These are phyloP conservation scores for Bathelium albidoporum DNA, from an alignment of 495 filamentous ascomycete genomes.

Conservation along the genomic window DNA sequence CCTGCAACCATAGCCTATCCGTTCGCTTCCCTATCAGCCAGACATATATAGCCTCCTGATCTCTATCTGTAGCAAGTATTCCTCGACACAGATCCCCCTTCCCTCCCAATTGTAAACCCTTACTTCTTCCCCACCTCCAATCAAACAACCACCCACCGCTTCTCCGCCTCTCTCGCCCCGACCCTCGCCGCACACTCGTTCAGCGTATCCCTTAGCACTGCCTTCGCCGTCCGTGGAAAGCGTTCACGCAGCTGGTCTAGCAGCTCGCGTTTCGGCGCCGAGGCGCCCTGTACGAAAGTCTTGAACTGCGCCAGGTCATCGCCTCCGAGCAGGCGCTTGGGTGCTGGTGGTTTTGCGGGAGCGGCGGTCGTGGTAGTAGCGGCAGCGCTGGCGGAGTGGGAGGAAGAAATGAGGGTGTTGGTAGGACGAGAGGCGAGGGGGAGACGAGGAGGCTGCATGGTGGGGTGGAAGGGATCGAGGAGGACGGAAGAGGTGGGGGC, in stretches of 20 bases:
- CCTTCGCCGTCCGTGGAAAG: slow-evolving; percentile 63
- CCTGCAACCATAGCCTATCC: too few relatives aligned
- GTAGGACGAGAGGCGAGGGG: slow-evolving; percentile 24
- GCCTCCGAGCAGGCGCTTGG: slow-evolving; percentile 43
- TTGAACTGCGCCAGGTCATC: slow-evolving; percentile 67
- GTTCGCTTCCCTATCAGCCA: too few relatives aligned
- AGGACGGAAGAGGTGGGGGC: slow-evolving; percentile 9
- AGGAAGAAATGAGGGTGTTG: slow-evolving; percentile 5
- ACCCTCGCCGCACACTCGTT: slow-evolving; percentile 57
- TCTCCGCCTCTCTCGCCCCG: slow-evolving; percentile 50
- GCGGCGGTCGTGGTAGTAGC: slow-evolving; percentile 3
- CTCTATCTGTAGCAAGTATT: too few relatives aligned
- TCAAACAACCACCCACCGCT: slow-evolving; percentile 46
- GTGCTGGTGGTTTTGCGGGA: slow-evolving; percentile 10
- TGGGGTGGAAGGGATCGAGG: not conserved
- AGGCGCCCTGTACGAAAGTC: slow-evolving; percentile 54
- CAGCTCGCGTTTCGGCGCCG: slow-evolving; percentile 64
- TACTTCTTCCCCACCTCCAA: not conserved
- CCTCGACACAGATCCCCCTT: not conserved
- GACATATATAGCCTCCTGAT: too few relatives aligned
- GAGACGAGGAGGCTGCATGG: slow-evolving; percentile 30
- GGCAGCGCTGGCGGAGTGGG: slow-evolving; percentile 11
- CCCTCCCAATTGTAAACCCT: not conserved
- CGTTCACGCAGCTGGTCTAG: slow-evolving; percentile 65
- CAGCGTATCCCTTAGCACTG: slow-evolving; percentile 62